Evolutionary conservation across 805 yeast genomes (phyloP).

Genomic region (Ogataea pignaliae): DNA sequence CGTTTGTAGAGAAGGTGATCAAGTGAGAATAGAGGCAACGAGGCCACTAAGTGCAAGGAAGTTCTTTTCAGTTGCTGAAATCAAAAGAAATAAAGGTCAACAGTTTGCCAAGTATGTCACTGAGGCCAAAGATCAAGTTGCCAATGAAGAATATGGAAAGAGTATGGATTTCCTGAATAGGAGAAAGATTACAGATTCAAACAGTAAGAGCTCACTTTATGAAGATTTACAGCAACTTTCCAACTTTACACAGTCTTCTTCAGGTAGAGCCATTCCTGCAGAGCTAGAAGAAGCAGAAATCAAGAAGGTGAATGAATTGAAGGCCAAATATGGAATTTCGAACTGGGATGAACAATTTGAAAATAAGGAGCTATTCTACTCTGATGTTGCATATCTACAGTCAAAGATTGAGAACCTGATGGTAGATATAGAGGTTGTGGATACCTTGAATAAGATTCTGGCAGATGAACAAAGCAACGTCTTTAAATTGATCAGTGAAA

Average conservation of each 20-base stretch:
- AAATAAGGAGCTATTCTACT: conserved; percentile 28
- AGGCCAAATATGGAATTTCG: conserved; percentile 26
- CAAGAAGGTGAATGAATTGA: conserved; percentile 34
- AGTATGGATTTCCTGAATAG: conserved; percentile 50
- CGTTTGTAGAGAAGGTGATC: conserved; percentile 89
- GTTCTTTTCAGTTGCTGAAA: conserved; percentile 88
- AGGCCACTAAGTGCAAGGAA: conserved; percentile 82
- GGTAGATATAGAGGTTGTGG: conserved; percentile 16
- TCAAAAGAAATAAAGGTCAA: conserved; percentile 84
- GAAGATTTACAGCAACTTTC: conserved; percentile 25
- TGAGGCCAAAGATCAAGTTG: conserved; percentile 65
- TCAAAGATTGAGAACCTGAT: conserved; percentile 18
- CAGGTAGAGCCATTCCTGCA: not conserved
- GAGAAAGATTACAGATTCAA: conserved; percentile 31
- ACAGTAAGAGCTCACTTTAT: conserved; percentile 22
- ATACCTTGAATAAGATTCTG: conserved; percentile 14
- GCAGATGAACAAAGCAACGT: conserved; percentile 31
- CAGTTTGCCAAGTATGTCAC: conserved; percentile 78
- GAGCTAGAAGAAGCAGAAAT: conserved; percentile 27
- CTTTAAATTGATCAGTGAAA: conserved; percentile 32
- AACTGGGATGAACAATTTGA: conserved; percentile 20
- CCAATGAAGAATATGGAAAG: conserved; percentile 58
- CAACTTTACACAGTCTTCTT: conserved; percentile 12
- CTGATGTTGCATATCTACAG: conserved; percentile 21
- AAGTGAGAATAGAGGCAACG: conserved; percentile 87